These are phyloP conservation scores for Blastocladiella emersonii DNA, from an alignment of 371 early-diverging fungal genomes.

Conservation along the genomic window DNA sequence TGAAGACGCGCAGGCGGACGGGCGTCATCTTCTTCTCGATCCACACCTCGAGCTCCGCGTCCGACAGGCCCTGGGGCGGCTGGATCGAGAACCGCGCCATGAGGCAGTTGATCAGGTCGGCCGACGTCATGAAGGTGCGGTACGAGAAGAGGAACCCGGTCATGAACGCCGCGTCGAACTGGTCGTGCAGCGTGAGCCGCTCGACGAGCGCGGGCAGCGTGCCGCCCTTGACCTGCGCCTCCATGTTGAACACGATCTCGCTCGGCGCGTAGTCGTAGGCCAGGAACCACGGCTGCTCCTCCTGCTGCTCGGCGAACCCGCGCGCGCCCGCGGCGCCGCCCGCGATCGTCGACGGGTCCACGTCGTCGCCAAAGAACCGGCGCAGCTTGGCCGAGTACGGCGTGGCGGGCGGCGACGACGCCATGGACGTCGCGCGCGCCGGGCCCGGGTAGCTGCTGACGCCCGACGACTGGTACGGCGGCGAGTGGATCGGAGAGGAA, in stretches of 20 bases:
- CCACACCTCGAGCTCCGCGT: slow-evolving; percentile 61
- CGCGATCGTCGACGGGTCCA: slow-evolving; percentile 12
- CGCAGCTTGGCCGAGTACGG: slow-evolving; percentile 27
- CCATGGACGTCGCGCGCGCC: not conserved
- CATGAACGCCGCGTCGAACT: slow-evolving; percentile 61
- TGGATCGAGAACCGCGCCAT: slow-evolving; percentile 52
- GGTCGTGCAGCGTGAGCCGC: slow-evolving; percentile 74
- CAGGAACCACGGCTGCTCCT: slow-evolving; percentile 49
- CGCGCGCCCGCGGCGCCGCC: not conserved
- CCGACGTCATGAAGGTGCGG: slow-evolving; percentile 65
- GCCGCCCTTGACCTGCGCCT: slow-evolving; percentile 75
- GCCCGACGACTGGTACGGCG: not conserved
- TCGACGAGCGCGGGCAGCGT: slow-evolving; percentile 68
- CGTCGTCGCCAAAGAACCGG: slow-evolving; percentile 55
- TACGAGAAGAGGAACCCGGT: slow-evolving; percentile 79
- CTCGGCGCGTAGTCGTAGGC: slow-evolving; percentile 48
- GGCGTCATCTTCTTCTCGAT: slow-evolving; percentile 70
- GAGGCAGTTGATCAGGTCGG: slow-evolving; percentile 53
- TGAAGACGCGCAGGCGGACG: slow-evolving; percentile 76
- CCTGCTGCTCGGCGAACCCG: not conserved
- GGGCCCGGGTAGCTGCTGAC: not conserved
- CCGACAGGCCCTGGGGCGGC: slow-evolving; percentile 50
- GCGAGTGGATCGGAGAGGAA: not conserved
- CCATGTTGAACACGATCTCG: slow-evolving; percentile 66
- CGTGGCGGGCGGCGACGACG: slow-evolving; percentile 1